phyloP scores from a whole-genome alignment of 192 early-diverging fungal species.

The Mortierella claussenii region DNA sequence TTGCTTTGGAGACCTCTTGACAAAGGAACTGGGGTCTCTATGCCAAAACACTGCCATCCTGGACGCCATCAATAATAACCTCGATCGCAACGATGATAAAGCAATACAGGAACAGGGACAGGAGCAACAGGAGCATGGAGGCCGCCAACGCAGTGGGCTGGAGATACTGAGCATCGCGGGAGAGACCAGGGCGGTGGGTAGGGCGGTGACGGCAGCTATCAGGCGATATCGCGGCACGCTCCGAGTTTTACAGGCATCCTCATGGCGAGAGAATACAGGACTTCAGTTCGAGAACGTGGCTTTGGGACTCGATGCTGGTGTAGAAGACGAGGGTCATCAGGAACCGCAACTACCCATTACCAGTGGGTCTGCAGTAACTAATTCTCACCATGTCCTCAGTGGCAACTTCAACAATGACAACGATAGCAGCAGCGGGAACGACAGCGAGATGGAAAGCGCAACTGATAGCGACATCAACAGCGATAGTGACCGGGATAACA shows the following conservation, averaged over 20 bases:
- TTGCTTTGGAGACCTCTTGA: constrained; percentile 11
- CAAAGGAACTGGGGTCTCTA: neutral
- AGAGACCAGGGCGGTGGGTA: constrained; percentile 3
- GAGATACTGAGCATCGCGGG: constrained; percentile 13
- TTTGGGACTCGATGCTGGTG: neutral
- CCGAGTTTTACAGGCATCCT: neutral
- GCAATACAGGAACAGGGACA: neutral
- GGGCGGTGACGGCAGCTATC: constrained; percentile 5
- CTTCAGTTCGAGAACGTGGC: neutral
- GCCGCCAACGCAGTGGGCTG: neutral
- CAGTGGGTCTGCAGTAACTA: too few species aligned
- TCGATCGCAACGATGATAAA: neutral
- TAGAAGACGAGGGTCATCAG: neutral
- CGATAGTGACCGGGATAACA: too few species aligned
- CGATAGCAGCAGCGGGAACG: too few species aligned
- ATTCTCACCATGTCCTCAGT: too few species aligned
- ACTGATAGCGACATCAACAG: too few species aligned
- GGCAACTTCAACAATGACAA: too few species aligned
- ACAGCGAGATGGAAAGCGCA: too few species aligned
- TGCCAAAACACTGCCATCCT: neutral
- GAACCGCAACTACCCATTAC: too few species aligned
- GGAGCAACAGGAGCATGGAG: neutral
- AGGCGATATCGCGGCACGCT: constrained; percentile 3
- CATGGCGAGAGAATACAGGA: constrained; percentile 5
- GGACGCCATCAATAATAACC: neutral